Base-by-base conservation (phyloP, 2,329 filamentous ascomycete genomes). In the Trichoderma simmonsii region DNA sequence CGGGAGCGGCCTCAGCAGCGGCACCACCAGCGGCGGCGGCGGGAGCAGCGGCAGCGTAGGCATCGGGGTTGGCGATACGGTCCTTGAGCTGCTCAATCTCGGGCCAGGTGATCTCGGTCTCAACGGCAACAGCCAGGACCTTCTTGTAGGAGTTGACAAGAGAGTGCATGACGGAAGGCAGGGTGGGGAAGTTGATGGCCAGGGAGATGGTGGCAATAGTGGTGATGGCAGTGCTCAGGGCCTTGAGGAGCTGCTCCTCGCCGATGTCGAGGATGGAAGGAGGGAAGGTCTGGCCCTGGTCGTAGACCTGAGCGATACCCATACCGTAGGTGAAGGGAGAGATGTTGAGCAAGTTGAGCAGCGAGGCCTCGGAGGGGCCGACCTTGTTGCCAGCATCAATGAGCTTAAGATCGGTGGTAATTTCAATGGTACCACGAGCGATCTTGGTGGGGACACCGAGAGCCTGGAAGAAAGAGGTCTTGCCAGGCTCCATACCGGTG, bases 391-490 rank as follows among this genome's bases (percentile, higher is more conserved):
- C 91, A 77, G 93, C 90, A 89, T 97, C 94, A 82, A 98, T 92
- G 85, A 99, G 93, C 93, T 98, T 98, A 81, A 99, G 89, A 83
- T 99, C 96, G 81, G 91, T 89, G 76, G 95, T 98, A 83, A 99
- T 99, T 93, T 99, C 96, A 87, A 99, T 99, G 87, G 96, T 99
- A 97, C 96, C 97, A 97, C 96, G 96, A 84, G 96, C 96, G 88
- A 99, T 99, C 94, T 99, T 99, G 91, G 96, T 99, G 83, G 96
- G 96, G 84, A 99, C 94, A 94, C 95, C 95, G 86, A 99, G 96
- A 82, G 96, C 96, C 92, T 99, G 96, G 95, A 99, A 99, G 94
- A 99, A 99, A 84, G 96, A 98, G 82, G 96, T 99, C 93, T 99
- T 99, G 86, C 97, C 97, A 84, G 96, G 97, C 87, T 99, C 96